These are phyloP conservation scores for Alternaria solani DNA, from an alignment of 2,329 filamentous ascomycete genomes.

Conservation along the genomic window DNA sequence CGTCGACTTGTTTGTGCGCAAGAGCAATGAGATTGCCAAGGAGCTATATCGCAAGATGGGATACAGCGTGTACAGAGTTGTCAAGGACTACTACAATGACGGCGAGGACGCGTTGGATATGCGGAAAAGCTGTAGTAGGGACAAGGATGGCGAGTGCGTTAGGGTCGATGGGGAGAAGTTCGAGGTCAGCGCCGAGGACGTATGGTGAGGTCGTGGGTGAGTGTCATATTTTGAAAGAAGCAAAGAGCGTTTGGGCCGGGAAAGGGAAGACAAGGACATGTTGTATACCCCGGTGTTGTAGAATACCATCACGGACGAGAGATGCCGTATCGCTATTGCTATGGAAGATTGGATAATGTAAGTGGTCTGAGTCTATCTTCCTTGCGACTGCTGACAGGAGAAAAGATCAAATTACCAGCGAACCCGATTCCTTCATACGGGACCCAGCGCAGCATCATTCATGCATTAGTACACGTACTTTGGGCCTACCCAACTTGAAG, in stretches of 20 bases:
- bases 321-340: neutral
- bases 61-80: conserved; percentile 85
- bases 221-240: neutral
- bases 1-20: conserved; percentile 91
- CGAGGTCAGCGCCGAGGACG: conserved; percentile 81
- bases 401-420: neutral
- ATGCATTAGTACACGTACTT: neutral
- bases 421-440: neutral
- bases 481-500: neutral
- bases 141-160: conserved; percentile 77
- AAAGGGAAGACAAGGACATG: neutral
- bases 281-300: neutral
- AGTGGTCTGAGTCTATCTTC: neutral
- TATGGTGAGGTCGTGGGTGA: conserved; percentile 66
- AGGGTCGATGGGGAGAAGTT: conserved; percentile 81
- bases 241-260: too few species aligned
- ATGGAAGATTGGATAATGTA: neutral
- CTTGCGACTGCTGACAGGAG: neutral
- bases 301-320: neutral
- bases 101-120: conserved; percentile 98
- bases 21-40: conserved; percentile 87
- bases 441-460: neutral
- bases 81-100: conserved; percentile 93
- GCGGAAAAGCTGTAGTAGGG: conserved; percentile 87
- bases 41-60: conserved; percentile 89